Evolutionary conservation across 768 basidiomycete species (phyloP), one percentile per base, ranked within the genome.

Genomic region (Hericium alpestre): DNA sequence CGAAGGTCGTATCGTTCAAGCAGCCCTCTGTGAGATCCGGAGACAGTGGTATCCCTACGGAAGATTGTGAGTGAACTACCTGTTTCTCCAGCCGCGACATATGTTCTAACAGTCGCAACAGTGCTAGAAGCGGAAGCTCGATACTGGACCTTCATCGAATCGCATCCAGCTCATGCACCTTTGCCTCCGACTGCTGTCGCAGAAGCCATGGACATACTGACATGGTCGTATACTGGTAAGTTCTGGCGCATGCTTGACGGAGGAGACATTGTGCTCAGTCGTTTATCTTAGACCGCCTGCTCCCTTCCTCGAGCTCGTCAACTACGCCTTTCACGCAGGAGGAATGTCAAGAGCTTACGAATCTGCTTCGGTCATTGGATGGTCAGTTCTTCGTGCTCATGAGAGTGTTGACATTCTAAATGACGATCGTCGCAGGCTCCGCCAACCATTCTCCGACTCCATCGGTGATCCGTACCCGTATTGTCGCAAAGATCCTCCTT

Each of bases 81-180:
- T 12, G 40, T 51, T 23, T 43, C 4, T 6, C 23, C n/a, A 10
- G 22, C 39, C 4, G 7, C 7, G 13, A 22, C 18, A 13, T 27
- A 7, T 25, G 8, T 15, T 48, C 12, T 39, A 46, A 22, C 43
- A n/a, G 20, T 27, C 27, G 23, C 52, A 10, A 15, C 59, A 90
- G 90, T 79, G 49, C 72, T 88, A 20, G 87, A 90, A 56, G 76
- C 82, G 64, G 86, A 89, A 65, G 88, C 86, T 62, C 75, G 85
- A 55, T 92, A 90, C 65, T 92, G 90, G 90, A 72, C 80, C 6
- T 92, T 84, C 65, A 77, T 92, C 70, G 86, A 90, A 67, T 71
- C 78, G 38, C 88, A 91, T 62, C 90, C 90, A 0, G 86, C 86
- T 0, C 90, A 92, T 66, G 72, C 75, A 8, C 65, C 76, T 0